Evolutionary conservation across 441 rosid species (phyloP).

Genomic region (Populus hybrid): DNA sequence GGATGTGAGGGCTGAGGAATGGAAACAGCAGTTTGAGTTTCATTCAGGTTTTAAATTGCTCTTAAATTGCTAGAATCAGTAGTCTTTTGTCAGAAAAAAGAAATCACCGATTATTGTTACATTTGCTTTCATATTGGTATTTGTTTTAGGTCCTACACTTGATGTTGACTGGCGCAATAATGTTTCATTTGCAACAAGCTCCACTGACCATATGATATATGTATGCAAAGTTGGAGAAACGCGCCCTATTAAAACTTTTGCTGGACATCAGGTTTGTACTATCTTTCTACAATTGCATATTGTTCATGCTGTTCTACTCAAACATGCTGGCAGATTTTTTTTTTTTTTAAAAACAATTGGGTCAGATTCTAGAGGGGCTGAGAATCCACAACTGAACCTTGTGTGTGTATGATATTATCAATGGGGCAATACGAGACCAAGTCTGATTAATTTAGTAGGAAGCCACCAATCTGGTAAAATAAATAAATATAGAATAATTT

Average conservation of each 20-base stretch:
- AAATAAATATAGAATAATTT: neutral
- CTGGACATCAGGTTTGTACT: constrained; percentile 84
- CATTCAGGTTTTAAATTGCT: constrained; percentile 59
- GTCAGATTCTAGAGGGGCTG: neutral
- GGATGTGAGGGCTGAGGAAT: constrained; percentile 96
- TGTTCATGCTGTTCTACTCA: constrained; percentile 3
- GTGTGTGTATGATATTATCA: neutral
- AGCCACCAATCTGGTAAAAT: neutral
- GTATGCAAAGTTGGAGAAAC: constrained; percentile 92
- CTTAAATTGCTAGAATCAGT: constrained; percentile 2
- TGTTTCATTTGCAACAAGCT: constrained; percentile 93
- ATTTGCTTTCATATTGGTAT: constrained; percentile 5
- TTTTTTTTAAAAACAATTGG: too few species aligned
- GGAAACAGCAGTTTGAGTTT: constrained; percentile 93
- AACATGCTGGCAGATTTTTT: neutral
- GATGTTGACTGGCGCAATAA: constrained; percentile 99
- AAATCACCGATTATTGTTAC: neutral
- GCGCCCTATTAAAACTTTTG: constrained; percentile 70
- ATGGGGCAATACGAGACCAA: neutral
- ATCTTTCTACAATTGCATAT: constrained; percentile 12
- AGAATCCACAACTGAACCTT: neutral
- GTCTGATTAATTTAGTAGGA: neutral
- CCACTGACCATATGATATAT: constrained; percentile 90
- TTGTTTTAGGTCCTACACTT: constrained; percentile 79
- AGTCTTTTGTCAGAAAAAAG: neutral